These are phyloP conservation scores for Moricandia moricandioides DNA, from an alignment of 345 rosid species.

Conservation along the genomic window DNA sequence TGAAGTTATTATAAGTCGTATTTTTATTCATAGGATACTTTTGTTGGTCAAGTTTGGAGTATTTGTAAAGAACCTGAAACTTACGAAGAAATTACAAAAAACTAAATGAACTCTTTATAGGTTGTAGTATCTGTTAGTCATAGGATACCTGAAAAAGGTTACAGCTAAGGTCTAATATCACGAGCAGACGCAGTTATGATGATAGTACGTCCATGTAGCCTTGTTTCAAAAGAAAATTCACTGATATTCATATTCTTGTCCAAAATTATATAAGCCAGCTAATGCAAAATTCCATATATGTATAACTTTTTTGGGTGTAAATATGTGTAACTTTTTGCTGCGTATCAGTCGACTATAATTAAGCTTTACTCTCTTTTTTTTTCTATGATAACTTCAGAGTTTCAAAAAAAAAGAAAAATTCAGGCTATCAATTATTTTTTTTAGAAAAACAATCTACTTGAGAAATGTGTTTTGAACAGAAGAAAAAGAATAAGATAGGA, in stretches of 20 bases:
- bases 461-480: background rate
- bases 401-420: too few relatives aligned
- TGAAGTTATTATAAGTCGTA: background rate
- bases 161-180: conserved; percentile 3
- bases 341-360: too few relatives aligned
- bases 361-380: too few relatives aligned
- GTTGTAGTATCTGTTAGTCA: conserved; percentile 12
- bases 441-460: background rate
- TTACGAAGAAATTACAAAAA: background rate
- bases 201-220: background rate
- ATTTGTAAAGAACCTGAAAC: background rate
- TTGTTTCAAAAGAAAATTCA: background rate
- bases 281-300: too few relatives aligned
- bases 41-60: background rate
- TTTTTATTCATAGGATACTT: background rate
- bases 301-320: too few relatives aligned
- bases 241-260: background rate
- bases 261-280: background rate
- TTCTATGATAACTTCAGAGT: too few relatives aligned
- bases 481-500: background rate
- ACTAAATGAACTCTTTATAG: conserved; percentile 1
- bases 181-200: conserved; percentile 16
- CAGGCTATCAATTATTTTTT: background rate
- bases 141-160: conserved; percentile 32
- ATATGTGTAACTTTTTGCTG: too few relatives aligned